phyloP scores from a whole-genome alignment of 2,329 filamentous ascomycete species.

The Pezicula rhizophila region DNA sequence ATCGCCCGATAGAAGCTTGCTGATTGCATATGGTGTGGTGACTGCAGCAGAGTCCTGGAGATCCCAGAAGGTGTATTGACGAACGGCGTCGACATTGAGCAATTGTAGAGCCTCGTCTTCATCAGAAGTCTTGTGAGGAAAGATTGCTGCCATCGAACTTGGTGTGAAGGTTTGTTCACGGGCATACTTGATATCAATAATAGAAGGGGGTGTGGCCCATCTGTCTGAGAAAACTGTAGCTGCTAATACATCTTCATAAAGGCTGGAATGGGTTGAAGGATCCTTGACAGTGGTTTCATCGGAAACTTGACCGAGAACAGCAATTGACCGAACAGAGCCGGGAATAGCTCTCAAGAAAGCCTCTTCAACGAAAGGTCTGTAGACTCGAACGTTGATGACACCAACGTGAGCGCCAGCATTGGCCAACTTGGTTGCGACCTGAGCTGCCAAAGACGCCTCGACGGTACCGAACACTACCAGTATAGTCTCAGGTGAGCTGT shows the following conservation, averaged over 20 bases:
- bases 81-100: constrained; percentile 54
- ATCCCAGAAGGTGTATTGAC: constrained; percentile 95
- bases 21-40: constrained; percentile 55
- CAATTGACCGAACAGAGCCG: constrained; percentile 65
- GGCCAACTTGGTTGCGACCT: constrained; percentile 69
- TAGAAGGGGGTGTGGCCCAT: constrained; percentile 54
- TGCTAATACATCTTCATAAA: constrained; percentile 89
- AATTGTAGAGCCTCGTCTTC: constrained; percentile 20
- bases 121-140: constrained; percentile 40
- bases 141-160: constrained; percentile 42
- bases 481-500: constrained; percentile 71
- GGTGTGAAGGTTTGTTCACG: constrained; percentile 55
- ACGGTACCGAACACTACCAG: constrained; percentile 89
- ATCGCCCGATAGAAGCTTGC: constrained; percentile 62
- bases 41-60: constrained; percentile 66
- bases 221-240: constrained; percentile 72
- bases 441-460: constrained; percentile 78
- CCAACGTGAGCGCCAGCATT: constrained; percentile 73
- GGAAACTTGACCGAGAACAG: constrained; percentile 83
- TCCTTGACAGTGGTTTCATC: constrained; percentile 70
- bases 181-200: constrained; percentile 86
- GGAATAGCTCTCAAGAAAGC: constrained; percentile 82
- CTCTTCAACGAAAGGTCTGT: constrained; percentile 92
- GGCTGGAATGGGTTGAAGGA: constrained; percentile 68
- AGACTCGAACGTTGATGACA: constrained; percentile 85